Percentiles rank a stretch among this genome's conserved stretches.
phyloP scores from a whole-genome alignment of 345 rosid species.

The Dimocarpus longan region DNA sequence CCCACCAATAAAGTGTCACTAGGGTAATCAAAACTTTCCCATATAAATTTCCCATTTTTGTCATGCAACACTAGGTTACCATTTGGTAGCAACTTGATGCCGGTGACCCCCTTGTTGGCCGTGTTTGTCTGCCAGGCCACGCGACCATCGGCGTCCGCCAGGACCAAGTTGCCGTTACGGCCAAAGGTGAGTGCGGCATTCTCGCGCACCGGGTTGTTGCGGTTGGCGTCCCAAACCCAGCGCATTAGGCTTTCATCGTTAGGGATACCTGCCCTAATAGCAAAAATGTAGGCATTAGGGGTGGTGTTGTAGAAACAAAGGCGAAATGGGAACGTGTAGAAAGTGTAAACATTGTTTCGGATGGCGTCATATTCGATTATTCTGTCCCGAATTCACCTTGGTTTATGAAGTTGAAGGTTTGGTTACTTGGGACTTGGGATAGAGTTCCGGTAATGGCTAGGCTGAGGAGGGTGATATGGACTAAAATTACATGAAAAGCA shows the following conservation, averaged over 20 bases:
- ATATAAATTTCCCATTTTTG: conserved; percentile 10
- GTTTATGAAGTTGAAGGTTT: conserved; percentile 26
- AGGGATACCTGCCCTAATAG: conserved; percentile 24
- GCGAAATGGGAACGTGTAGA: conserved; percentile 18
- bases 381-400: conserved; percentile 22
- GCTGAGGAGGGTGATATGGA: not conserved
- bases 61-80: conserved; percentile 12
- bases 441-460: not conserved
- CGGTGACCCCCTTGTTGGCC: conserved; percentile 34
- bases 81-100: conserved; percentile 18
- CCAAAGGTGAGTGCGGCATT: conserved; percentile 36
- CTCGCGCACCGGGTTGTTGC: conserved; percentile 30
- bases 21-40: conserved; percentile 32
- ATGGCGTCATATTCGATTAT: conserved; percentile 26
- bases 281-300: conserved; percentile 29
- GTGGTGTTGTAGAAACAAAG: conserved; percentile 38
- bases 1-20: conserved; percentile 6
- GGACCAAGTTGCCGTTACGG: conserved; percentile 36
- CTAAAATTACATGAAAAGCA: not conserved
- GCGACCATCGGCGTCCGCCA: conserved; percentile 30
- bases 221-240: conserved; percentile 46
- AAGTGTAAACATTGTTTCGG: not conserved
- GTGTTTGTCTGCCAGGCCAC: conserved; percentile 43
- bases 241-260: conserved; percentile 20
- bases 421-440: conserved; percentile 14